A percentile compares a stretch with the other conserved stretches of the same genome.
These are phyloP conservation scores for Colletotrichum limetticola DNA, from an alignment of 2,329 filamentous ascomycete genomes.

Conservation along the genomic window DNA sequence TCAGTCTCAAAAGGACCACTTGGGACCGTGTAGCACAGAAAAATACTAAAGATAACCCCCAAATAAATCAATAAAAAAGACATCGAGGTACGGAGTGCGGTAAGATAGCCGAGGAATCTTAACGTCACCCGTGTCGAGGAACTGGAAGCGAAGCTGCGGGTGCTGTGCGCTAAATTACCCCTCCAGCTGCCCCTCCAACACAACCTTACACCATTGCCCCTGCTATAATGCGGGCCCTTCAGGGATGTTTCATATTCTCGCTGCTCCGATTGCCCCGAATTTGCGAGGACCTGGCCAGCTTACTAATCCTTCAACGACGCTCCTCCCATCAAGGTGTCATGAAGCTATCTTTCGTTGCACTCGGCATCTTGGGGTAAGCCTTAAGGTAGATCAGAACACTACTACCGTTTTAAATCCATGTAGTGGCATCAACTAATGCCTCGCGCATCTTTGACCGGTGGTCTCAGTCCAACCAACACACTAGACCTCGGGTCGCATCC, in stretches of 20 bases:
- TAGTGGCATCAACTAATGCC: not conserved
- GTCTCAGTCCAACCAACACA: not conserved
- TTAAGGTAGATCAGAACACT: not conserved
- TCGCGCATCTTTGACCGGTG: not conserved
- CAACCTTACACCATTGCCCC: constrained; percentile 8
- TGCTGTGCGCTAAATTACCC: constrained; percentile 18
- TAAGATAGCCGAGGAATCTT: not conserved
- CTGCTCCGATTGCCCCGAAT: constrained; percentile 32
- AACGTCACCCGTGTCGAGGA: constrained; percentile 17
- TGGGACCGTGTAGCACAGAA: no score
- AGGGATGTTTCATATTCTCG: constrained; percentile 17
- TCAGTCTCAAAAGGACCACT: not conserved
- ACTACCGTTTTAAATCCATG: not conserved
- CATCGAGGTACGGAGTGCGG: no score
- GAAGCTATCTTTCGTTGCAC: not conserved
- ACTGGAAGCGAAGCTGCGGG: constrained; percentile 7
- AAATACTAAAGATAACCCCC: not conserved
- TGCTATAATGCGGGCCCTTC: constrained; percentile 2
- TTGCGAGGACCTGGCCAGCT: constrained; percentile 13
- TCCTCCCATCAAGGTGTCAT: constrained; percentile 22
- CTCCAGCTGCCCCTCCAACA: constrained; percentile 31
- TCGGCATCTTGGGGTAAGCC: not conserved
- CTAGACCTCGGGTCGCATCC: not conserved
- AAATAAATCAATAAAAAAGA: not conserved
- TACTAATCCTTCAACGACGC: constrained; percentile 32